Base-by-base conservation (phyloP, 1,284 basidiomycete species). In the Rhodotorula glutinis region DNA sequence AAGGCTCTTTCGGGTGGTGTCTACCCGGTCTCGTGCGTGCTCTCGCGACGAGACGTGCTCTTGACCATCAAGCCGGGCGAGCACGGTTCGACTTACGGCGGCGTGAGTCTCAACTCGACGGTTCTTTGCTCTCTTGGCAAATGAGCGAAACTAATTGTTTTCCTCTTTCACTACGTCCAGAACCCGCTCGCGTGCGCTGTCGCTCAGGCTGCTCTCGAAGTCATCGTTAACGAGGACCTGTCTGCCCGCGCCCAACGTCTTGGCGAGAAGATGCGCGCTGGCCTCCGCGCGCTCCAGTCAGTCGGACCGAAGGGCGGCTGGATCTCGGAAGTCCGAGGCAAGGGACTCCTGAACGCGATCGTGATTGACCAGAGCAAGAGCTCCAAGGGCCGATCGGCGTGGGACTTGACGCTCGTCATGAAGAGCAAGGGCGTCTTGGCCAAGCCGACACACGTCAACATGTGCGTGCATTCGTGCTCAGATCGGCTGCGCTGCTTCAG, bases 1-100 rank as follows among this genome's bases (percentile, higher is more conserved):
- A 98, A 98, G 82, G 95, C 95, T 0, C 85, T 98, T 14, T 92
- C 90, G 11, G 95, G 95, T 53, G 95, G 95, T 79, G 90, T 97
- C 69, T 68, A 68, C 66, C 66, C 96, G 56, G 94, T 98, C 27
- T 96, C 92, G 47, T 92, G 91, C 21, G 94, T 98, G 17, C 84
- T 98, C 40, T 89, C 92, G 10, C 87, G 92, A 79, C 85, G 86
- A 70, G 88, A 92, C 41, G 81, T 98, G 70, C 97, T 98, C 92
- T 87, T 94, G 40, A 91, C 88, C 81, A 95, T 98, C 78, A 84
- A 88, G 71, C 92, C 95, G n/a, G 94, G 95, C 69, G 93, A 97
- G 81, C 96, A 98, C 40, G 58, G 58, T 27, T 59, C 58, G 38
- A 59, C 58, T 14, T 59, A 59, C 49, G 58, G 58, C 13, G 58